Evolutionary conservation across 2,329 filamentous ascomycete species (phyloP), one percentile per base, ranked within the genome.

Genomic region (Aspergillus niger): DNA sequence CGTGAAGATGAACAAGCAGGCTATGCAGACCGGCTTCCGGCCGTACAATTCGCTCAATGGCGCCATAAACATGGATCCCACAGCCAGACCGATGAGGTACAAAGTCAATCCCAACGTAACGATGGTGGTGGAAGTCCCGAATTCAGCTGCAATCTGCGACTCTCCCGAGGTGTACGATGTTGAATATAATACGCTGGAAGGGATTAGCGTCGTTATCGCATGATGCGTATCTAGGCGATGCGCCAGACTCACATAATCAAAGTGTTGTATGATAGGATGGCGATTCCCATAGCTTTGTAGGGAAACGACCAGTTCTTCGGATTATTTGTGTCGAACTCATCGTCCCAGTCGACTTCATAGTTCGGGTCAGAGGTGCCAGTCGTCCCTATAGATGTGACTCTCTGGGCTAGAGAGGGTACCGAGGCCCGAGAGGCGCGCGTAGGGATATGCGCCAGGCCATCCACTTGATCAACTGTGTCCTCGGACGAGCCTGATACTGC

Each of bases 91-190:
- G 24, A 91, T 73, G 8, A 95, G 81, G 70, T 95, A 96, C 0
- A 89, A 88, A 0, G 91, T 95, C 48, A 96, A 80, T 5, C 91
- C 91, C 2, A 95, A 78, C 0, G 91, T 90, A 0, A 88, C 83
- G n/a, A 89, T 74, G 0, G 85, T 86, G 36, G 85, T 81, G 13
- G 79, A 82, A 6, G 79, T 71, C 39, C 82, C 76, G 66, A 92
- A 94, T 55, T 91, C 88, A 13, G 81, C 73, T 69, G 86, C 85
- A 74, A 96, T 85, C 0, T 89, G 88, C 0, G 85, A 83, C 36
- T 90, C 85, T 2, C 87, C 88, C 0, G 88, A 85, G 0, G 91
- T 92, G 72, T 95, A 96, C 55, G 86, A 88, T 0, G 91, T 95
- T 50, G 88, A 91, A 71, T 92, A 91, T 49, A 92, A 72, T 15